phyloP scores from a whole-genome alignment of 345 rosid genomes.

The Linum lewisii region DNA sequence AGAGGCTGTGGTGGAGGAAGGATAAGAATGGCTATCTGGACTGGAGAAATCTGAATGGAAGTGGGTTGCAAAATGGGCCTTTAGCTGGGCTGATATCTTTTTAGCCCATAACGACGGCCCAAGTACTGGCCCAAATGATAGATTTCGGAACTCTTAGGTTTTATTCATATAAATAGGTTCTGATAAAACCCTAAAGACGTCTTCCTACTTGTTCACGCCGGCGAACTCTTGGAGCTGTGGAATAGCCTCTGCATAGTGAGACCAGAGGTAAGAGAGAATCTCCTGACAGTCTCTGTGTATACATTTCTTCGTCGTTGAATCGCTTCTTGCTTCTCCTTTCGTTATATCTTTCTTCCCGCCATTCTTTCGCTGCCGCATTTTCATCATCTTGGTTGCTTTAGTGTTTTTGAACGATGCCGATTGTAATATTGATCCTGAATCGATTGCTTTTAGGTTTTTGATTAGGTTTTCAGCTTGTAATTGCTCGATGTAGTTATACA shows the following conservation, averaged over 20 bases:
- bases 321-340: not conserved
- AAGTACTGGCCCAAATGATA: not conserved
- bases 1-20: constrained; percentile 7
- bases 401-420: too few relatives aligned
- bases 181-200: not conserved
- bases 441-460: too few relatives aligned
- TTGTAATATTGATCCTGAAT: too few relatives aligned
- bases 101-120: not conserved
- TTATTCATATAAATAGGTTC: too few relatives aligned
- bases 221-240: not conserved
- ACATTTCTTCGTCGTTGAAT: not conserved
- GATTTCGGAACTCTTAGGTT: not conserved
- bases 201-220: not conserved
- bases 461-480: too few relatives aligned
- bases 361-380: not conserved
- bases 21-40: constrained; percentile 15
- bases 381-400: too few relatives aligned
- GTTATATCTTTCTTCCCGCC: not conserved
- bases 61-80: constrained; percentile 1
- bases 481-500: too few relatives aligned
- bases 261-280: not conserved
- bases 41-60: not conserved
- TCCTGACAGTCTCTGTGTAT: not conserved
- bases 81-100: not conserved
- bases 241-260: not conserved